Conservation (phyloP, 2,329 filamentous ascomycete genomes). For the Pyrenophora graminea region DNA sequence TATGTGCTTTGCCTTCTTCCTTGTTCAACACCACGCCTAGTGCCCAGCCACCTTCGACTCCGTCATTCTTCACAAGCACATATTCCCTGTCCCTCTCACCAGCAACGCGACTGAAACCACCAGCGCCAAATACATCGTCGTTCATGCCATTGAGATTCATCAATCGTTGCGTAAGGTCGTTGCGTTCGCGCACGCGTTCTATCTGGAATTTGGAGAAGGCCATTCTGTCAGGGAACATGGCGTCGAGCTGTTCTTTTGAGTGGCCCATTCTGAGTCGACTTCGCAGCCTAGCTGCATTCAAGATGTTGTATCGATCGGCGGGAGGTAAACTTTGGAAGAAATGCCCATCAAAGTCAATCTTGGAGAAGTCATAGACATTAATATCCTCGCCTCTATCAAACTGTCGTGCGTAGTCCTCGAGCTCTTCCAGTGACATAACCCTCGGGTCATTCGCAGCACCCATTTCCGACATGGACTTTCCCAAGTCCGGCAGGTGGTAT, state of each 20-base stretch:
- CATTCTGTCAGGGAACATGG: slow-evolving; percentile 98
- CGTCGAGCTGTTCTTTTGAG: slow-evolving; percentile 92
- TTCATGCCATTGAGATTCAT: slow-evolving; percentile 96
- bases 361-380: slow-evolving; percentile 87
- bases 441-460: slow-evolving; percentile 88
- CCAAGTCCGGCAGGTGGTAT: slow-evolving; percentile 89
- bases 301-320: slow-evolving; percentile 92
- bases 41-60: slow-evolving; percentile 93
- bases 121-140: slow-evolving; percentile 68
- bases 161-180: slow-evolving; percentile 88
- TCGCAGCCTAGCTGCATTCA: slow-evolving; percentile 88
- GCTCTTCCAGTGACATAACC: slow-evolving; percentile 93
- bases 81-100: slow-evolving; percentile 92
- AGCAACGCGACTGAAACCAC: slow-evolving; percentile 69
- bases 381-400: slow-evolving; percentile 93
- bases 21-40: slow-evolving; percentile 88
- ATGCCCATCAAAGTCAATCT: slow-evolving; percentile 95
- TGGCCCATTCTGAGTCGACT: slow-evolving; percentile 93
- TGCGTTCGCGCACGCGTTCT: slow-evolving; percentile 87
- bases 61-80: slow-evolving; percentile 92
- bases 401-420: slow-evolving; percentile 91
- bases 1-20: slow-evolving; percentile 78
- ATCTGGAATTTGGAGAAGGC: slow-evolving; percentile 97
- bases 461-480: slow-evolving; percentile 79
- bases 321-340: slow-evolving; percentile 93